These are phyloP conservation scores for Neltuma alba DNA, from an alignment of 306 rosid genomes.

Conservation along the genomic window DNA sequence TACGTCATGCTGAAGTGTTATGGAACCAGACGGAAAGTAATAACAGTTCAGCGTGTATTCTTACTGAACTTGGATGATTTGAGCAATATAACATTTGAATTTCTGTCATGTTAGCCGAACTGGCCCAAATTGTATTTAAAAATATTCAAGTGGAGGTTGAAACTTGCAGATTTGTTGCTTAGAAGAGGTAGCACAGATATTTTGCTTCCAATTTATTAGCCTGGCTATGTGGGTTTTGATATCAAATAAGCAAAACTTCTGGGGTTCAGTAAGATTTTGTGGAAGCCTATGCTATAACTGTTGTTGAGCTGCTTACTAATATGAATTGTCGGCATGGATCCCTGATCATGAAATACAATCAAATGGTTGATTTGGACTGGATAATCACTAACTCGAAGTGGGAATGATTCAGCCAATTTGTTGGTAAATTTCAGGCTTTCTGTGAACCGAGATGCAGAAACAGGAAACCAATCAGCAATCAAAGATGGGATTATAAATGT, in stretches of 20 bases:
- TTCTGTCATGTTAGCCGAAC: not conserved
- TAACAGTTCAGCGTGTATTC: not conserved
- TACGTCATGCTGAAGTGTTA: constrained; percentile 17
- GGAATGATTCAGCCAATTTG: constrained; percentile 2
- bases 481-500: not conserved
- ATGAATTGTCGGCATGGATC: not conserved
- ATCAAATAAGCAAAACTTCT: not conserved
- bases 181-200: not conserved
- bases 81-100: not conserved
- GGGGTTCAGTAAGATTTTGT: not conserved
- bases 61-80: constrained; percentile 7
- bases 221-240: not conserved
- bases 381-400: not conserved
- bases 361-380: not conserved
- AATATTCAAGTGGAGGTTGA: not conserved
- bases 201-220: constrained; percentile 6
- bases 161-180: constrained; percentile 3
- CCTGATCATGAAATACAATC: not conserved
- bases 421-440: not conserved
- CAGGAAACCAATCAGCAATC: not conserved
- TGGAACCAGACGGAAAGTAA: constrained; percentile 9
- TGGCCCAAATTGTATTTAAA: not conserved
- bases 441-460: not conserved
- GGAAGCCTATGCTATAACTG: not conserved
- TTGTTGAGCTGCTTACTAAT: constrained; percentile 4